Base-by-base conservation (phyloP, 106 monocot species). In the Platanthera guangdongensis region DNA sequence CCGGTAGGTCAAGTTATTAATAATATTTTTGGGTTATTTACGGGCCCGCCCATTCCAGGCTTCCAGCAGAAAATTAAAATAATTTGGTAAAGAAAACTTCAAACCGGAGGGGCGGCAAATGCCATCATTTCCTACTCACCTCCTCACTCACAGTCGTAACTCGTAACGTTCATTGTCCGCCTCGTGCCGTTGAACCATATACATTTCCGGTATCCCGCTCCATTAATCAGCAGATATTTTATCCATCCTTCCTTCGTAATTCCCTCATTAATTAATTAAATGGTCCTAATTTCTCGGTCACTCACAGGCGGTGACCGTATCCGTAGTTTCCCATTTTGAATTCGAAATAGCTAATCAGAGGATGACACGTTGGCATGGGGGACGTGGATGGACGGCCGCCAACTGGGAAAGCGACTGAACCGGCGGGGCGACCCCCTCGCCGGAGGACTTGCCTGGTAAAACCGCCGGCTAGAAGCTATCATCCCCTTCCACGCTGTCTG, bases 41-140 rank as follows among this genome's bases (percentile, higher is more conserved):
- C 25, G 0, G 25, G 25, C 25, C 25, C 25, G n/a, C n/a, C n/a
- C n/a, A 39, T 39, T 39, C 39, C 39, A 39, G 39, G 1, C 39
- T 39, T 39, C 39, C 39, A 39, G 39, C 39, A 39, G 39, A 39
- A 39, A 39, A 39, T 2, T 3, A 39, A 39, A 39, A 39, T 18
- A 19, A 60, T 60, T 7, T 21, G 9, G 12, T 3, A 28, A 30
- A 70, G 47, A 70, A 47, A 6, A 15, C 48, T 70, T 70, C 47
- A 70, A 70, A 70, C 70, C 70, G 47, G 70, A 16, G 70, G 47
- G 70, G 47, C 70, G 70, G 47, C n/a, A 70, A 70, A 4, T 4
- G 52, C 52, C 39, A 39, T 39, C 39, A 39, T 39, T 39, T 39
- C 39, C 39, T 25, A 0, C 39, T 39, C 39, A 39, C 2, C 25